phyloP scores from a whole-genome alignment of 129 eudicot species.

The Tagetes patula region DNA sequence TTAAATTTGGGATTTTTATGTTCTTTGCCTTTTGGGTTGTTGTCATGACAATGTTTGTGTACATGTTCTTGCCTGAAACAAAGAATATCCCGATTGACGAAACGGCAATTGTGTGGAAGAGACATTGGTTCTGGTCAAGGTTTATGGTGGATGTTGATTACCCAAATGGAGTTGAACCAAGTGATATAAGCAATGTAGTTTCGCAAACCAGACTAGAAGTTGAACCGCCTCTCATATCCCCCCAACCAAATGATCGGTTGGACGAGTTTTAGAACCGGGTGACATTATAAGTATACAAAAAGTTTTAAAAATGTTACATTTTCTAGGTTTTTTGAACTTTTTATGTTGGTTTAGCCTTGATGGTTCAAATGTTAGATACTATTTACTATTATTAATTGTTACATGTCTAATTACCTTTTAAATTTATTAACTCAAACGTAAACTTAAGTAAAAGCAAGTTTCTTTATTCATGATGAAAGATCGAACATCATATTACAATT shows the following conservation, averaged over 20 bases:
- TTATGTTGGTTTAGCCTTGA: too few species aligned
- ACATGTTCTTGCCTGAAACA: conserved; percentile 84
- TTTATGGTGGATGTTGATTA: conserved; percentile 48
- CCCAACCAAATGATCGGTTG: too few species aligned
- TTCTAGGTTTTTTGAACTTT: too few species aligned
- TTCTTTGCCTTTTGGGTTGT: conserved; percentile 68
- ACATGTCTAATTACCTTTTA: neutral
- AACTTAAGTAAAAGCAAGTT: neutral
- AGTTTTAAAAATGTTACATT: too few species aligned
- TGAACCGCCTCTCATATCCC: too few species aligned
- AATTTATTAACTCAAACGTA: neutral
- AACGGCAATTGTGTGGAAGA: conserved; percentile 74
- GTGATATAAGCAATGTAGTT: conserved; percentile 35
- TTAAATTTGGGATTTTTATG: conserved; percentile 75
- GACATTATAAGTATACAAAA: too few species aligned
- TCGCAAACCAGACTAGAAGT: neutral
- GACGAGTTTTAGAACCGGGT: neutral
- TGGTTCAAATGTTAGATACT: too few species aligned
- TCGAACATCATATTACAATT: conserved; percentile 8
- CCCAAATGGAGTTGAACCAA: conserved; percentile 46
- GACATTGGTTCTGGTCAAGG: conserved; percentile 78
- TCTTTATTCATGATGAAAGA: neutral
- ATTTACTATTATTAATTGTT: too few species aligned
- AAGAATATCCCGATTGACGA: conserved; percentile 88
- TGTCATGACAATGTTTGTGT: conserved; percentile 59